Conservation (phyloP, 2,329 filamentous ascomycete genomes). For the Phaeoacremonium minimum region DNA sequence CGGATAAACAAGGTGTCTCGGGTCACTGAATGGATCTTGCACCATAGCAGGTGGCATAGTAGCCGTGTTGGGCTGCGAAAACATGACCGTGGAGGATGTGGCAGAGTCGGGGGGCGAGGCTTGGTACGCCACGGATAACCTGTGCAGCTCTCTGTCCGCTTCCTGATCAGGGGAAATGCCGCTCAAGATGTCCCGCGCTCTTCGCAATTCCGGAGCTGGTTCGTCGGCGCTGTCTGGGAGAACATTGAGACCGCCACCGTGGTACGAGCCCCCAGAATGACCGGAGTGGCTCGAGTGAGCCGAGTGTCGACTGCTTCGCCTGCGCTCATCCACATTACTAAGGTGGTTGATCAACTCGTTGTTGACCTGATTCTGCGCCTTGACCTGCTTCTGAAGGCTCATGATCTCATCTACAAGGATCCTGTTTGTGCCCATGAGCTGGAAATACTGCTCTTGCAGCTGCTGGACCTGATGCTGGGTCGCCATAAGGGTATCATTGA, state of each 20-base stretch:
- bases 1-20: slow-evolving; percentile 75
- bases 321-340: slow-evolving; percentile 41
- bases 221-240: slow-evolving; percentile 42
- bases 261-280: slow-evolving; percentile 32
- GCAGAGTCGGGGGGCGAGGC: slow-evolving; percentile 50
- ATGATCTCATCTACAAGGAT: slow-evolving; percentile 59
- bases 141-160: slow-evolving; percentile 50
- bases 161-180: slow-evolving; percentile 46
- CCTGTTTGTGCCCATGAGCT: slow-evolving; percentile 63
- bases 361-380: slow-evolving; percentile 52
- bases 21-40: slow-evolving; percentile 51
- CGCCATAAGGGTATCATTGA: slow-evolving; percentile 83
- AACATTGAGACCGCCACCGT: slow-evolving; percentile 32
- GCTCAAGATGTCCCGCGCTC: slow-evolving; percentile 52
- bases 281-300: slow-evolving; percentile 28
- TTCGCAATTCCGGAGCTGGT: slow-evolving; percentile 45
- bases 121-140: slow-evolving; percentile 49
- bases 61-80: slow-evolving; percentile 38
- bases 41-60: slow-evolving; percentile 35
- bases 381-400: slow-evolving; percentile 56
- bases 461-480: slow-evolving; percentile 90
- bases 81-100: slow-evolving; percentile 46
- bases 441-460: slow-evolving; percentile 78
- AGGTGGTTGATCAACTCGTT: slow-evolving; percentile 54
- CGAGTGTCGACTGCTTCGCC: slow-evolving; percentile 34